A percentile compares a stretch with the other conserved stretches of the same genome.
Evolutionary conservation across 1,284 basidiomycete species (phyloP).

Genomic region (Leccinum pallidistipes): DNA sequence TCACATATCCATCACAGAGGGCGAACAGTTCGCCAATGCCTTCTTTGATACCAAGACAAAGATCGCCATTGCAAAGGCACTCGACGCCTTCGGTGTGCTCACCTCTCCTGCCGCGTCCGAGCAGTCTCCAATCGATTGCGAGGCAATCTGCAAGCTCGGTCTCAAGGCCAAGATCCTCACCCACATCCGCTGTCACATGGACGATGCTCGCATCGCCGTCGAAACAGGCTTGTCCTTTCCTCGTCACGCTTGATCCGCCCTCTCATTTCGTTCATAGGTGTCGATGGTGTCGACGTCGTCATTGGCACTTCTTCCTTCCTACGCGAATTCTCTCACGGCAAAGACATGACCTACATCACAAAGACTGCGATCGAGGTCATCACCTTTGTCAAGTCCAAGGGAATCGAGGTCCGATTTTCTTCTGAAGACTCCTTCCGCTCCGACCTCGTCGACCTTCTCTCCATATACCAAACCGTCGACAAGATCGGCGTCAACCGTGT

Average conservation of each 20-base stretch:
- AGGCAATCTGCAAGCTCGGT: constrained; percentile 99
- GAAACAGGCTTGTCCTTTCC: constrained; percentile 78
- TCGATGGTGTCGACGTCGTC: constrained; percentile 99
- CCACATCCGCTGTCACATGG: constrained; percentile 99
- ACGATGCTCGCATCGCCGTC: constrained; percentile 97
- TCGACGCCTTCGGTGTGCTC: constrained; percentile 97
- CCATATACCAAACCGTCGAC: constrained; percentile 99
- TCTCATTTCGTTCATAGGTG: constrained; percentile 52
- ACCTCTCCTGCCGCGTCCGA: constrained; percentile 98
- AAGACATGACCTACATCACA: constrained; percentile 99
- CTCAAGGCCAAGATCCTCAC: constrained; percentile 97
- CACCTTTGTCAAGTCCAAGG: constrained; percentile 99
- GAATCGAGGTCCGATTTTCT: constrained; percentile 99
- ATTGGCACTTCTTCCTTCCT: constrained; percentile 99
- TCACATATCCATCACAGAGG: constrained; percentile 60
- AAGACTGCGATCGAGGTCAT: constrained; percentile 99
- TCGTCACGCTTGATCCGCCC: background rate
- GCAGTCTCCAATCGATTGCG: constrained; percentile 93
- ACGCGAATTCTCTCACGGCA: constrained; percentile 99
- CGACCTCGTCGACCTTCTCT: constrained; percentile 97
- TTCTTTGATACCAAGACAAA: constrained; percentile 99
- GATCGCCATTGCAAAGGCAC: constrained; percentile 97
- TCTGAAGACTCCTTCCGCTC: constrained; percentile 99
- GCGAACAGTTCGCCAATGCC: constrained; percentile 99
- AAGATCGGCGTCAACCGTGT: constrained; percentile 99